phyloP scores from a whole-genome alignment of 768 basidiomycete genomes.

The Cyclocybe aegerita region DNA sequence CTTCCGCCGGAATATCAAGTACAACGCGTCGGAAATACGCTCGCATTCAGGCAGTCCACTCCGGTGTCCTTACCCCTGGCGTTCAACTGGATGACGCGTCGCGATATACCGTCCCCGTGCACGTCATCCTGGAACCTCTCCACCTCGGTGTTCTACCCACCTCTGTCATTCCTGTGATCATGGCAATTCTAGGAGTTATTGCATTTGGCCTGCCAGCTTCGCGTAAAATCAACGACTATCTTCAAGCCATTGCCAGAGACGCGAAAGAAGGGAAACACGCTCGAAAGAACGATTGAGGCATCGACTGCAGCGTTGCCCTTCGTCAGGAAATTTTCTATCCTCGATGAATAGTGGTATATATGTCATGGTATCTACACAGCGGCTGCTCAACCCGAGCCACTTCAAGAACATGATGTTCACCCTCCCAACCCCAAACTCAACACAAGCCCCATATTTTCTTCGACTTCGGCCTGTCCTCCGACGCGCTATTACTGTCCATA shows the following conservation, averaged over 20 bases:
- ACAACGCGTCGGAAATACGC: conserved; percentile 50
- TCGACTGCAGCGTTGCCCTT: conserved; percentile 40
- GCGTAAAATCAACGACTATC: conserved; percentile 20
- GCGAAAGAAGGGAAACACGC: conserved; percentile 16
- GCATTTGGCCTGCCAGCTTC: conserved; percentile 22
- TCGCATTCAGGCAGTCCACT: conserved; percentile 52
- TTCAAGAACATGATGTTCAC: no score
- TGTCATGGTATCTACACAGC: no score
- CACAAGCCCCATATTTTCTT: no score
- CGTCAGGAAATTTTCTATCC: no score
- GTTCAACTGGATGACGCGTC: conserved; percentile 14
- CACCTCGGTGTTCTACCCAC: conserved; percentile 59
- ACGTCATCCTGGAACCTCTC: conserved; percentile 57
- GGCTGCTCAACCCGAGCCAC: no score
- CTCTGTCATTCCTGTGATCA: conserved; percentile 41
- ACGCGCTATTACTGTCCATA: no score
- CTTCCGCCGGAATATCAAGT: conserved; percentile 4
- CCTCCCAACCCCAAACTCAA: no score
- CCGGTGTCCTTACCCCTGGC: conserved; percentile 49
- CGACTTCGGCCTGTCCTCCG: no score
- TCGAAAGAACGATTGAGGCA: conserved; percentile 9
- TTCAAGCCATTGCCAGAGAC: conserved; percentile 22
- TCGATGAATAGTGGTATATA: no score
- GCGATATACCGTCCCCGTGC: conserved; percentile 44
- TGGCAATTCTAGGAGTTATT: conserved; percentile 27